Base-by-base conservation (phyloP, 1,284 basidiomycete genomes). In the Irpex sp. region DNA sequence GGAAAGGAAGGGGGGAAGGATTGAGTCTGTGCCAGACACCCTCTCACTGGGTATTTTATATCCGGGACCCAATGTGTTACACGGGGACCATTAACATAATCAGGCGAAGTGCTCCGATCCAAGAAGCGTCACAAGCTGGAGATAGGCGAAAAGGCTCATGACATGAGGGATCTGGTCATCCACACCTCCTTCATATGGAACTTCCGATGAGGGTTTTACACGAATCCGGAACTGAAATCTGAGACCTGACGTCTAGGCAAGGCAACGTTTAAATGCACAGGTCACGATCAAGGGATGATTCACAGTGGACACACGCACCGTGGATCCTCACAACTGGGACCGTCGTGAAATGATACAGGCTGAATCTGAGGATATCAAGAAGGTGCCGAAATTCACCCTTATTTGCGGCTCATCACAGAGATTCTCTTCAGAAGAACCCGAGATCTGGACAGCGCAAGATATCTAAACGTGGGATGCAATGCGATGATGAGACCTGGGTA, bases 1-100 rank as follows among this genome's bases (percentile, higher is more conserved):
- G 64, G 65, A 61, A 60, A 64, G 59, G 67, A 57, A 57, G n/a
- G 15, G 8, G 40, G 40, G 40, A 15, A 9, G 40, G 40, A 15
- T 44, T 44, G 40, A 11, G 40, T 9, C 40, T 44, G 40, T 44
- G 8, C 40, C 8, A 11, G 40, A 44, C 40, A 44, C 8, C 40
- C 26, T 26, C 26, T 26, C 26, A 26, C 26, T 26, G 26, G 26
- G 26, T 26, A 26, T 44, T 44, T 44, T 44, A 44, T 44, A 44
- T 44, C 40, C 40, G 40, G 40, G 11, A 44, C 40, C 40, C 15
- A 44, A 15, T 11, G 40, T 44, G 40, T 11, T 44, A 9, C 40
- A 44, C 40, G 40, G 40, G 15, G 15, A 44, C 40, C 40, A 9
- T 15, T 15, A 52, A 52, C 49, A 19, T 17, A 52, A 52, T 52